Evolutionary conservation across 2,329 filamentous ascomycete genomes (phyloP).

Genomic region (Didymella sp.): DNA sequence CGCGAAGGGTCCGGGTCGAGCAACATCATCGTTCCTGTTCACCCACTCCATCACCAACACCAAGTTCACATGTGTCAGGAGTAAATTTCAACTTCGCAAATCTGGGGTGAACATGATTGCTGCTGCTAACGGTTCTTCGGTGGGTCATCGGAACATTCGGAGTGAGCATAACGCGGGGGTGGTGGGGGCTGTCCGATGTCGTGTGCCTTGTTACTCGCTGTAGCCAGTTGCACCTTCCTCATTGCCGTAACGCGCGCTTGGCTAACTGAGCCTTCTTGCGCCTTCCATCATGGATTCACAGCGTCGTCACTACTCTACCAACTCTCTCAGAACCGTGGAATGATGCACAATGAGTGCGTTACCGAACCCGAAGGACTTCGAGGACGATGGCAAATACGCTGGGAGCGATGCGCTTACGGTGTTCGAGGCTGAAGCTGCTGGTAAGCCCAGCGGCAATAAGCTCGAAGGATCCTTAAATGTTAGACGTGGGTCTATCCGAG

Average conservation of each 20-base stretch:
- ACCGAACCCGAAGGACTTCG: conserved; percentile 15
- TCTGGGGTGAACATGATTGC: background rate
- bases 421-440: conserved; percentile 21
- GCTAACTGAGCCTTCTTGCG: conserved; percentile 18
- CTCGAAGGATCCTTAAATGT: conserved; percentile 35
- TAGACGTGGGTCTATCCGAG: conserved; percentile 41
- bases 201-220: conserved; percentile 35
- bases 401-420: conserved; percentile 15
- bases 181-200: conserved; percentile 18
- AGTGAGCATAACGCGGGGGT: conserved; percentile 20
- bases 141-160: conserved; percentile 7
- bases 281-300: conserved; percentile 21
- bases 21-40: background rate
- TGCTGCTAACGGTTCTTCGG: background rate
- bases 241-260: conserved; percentile 30
- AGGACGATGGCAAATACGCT: conserved; percentile 32
- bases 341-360: conserved; percentile 37
- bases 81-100: background rate
- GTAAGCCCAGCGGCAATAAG: conserved; percentile 39
- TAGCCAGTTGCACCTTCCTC: conserved; percentile 32
- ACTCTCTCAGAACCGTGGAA: conserved; percentile 16
- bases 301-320: conserved; percentile 17
- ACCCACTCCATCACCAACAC: background rate
- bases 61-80: background rate
- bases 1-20: background rate